phyloP scores from a whole-genome alignment of 23 red algal species.

The Agarophyton chilense region DNA sequence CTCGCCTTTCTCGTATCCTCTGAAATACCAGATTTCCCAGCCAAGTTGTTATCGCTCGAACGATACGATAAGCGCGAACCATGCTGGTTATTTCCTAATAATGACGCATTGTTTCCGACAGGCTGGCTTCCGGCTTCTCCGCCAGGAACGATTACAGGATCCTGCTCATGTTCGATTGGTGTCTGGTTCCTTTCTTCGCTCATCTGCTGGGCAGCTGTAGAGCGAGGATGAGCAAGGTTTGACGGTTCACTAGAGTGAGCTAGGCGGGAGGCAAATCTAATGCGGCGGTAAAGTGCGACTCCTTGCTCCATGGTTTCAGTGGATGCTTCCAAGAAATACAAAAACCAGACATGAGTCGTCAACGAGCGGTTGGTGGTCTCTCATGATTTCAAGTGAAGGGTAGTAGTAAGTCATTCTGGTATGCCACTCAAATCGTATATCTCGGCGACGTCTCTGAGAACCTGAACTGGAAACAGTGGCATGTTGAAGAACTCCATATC shows the following conservation, averaged over 20 bases:
- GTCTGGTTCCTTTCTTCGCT: no score
- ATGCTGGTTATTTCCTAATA: no score
- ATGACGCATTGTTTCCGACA: no score
- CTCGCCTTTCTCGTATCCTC: slow-evolving; percentile 19
- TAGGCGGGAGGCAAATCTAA: background rate
- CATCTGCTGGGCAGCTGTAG: background rate
- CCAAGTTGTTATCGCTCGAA: background rate
- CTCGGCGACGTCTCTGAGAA: background rate
- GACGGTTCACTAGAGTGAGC: no score
- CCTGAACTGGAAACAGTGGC: background rate
- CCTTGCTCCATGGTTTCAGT: background rate
- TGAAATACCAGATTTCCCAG: background rate
- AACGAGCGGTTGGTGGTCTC: background rate
- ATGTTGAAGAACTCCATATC: background rate
- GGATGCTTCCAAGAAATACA: no score
- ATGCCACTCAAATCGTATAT: background rate
- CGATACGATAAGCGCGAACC: background rate
- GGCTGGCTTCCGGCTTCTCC: no score
- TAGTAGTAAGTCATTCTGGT: background rate
- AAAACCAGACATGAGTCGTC: no score
- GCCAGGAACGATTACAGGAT: no score
- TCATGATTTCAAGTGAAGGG: background rate
- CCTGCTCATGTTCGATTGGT: no score
- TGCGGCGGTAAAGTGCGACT: background rate
- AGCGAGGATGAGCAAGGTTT: background rate